Evolutionary conservation across 306 rosid species (phyloP).

Genomic region (Castanopsis chinensis): DNA sequence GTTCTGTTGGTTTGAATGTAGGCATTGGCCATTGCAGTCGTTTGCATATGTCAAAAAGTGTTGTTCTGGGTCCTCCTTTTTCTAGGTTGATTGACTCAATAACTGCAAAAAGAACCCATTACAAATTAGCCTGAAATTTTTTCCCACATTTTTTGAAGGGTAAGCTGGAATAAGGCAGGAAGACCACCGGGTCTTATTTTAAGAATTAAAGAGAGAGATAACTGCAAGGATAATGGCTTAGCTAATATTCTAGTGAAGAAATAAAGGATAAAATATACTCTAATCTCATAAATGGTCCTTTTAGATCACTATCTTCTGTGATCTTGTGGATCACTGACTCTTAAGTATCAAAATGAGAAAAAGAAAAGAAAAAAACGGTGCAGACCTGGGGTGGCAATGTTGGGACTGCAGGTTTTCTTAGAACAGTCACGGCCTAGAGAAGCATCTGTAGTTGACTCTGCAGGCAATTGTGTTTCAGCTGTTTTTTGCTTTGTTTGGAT

Average conservation of each 20-base stretch:
- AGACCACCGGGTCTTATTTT: too few relatives aligned
- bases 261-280: too few relatives aligned
- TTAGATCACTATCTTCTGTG: not conserved
- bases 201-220: too few relatives aligned
- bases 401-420: slow-evolving; percentile 23
- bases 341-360: not conserved
- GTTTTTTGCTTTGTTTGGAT: slow-evolving; percentile 27
- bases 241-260: too few relatives aligned
- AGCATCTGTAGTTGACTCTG: slow-evolving; percentile 11
- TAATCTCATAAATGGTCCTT: too few relatives aligned
- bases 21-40: slow-evolving; percentile 82
- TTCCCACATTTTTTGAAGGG: not conserved
- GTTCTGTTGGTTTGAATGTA: slow-evolving; percentile 46
- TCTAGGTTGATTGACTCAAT: slow-evolving; percentile 51
- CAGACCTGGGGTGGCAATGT: slow-evolving; percentile 51
- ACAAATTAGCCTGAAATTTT: slow-evolving; percentile 5
- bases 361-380: slow-evolving; percentile 17
- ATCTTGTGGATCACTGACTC: too few relatives aligned
- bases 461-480: slow-evolving; percentile 21
- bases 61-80: slow-evolving; percentile 85
- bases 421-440: slow-evolving; percentile 24
- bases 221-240: too few relatives aligned
- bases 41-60: slow-evolving; percentile 65
- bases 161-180: too few relatives aligned
- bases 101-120: slow-evolving; percentile 35